Evolutionary conservation across 1,284 basidiomycete species (phyloP).

Genomic region (Binderoboletus segoi): DNA sequence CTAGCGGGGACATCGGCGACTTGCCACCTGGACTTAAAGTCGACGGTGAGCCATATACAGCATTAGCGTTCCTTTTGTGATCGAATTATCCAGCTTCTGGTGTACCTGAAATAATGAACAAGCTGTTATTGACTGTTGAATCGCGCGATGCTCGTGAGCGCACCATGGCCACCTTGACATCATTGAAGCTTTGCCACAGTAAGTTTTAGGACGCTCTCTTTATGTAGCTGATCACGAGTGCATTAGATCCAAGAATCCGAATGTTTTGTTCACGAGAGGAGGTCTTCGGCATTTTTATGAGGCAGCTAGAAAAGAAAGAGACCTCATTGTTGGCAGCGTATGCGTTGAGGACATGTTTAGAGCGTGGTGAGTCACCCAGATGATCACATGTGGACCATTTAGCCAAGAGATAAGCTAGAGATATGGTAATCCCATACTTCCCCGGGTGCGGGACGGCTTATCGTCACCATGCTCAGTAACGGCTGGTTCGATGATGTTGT

Average conservation of each 20-base stretch:
- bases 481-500: too few relatives aligned
- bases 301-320: constrained; percentile 7
- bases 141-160: constrained; percentile 16
- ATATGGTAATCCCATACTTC: neutral
- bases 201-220: too few relatives aligned
- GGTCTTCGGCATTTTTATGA: constrained; percentile 1
- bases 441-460: too few relatives aligned
- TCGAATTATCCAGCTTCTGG: constrained; percentile 4
- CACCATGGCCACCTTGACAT: constrained; percentile 25
- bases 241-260: too few relatives aligned
- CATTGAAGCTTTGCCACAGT: constrained; percentile 21
- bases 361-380: neutral
- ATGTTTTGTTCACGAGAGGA: too few relatives aligned
- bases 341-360: constrained; percentile 3
- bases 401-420: neutral
- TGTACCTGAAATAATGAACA: neutral
- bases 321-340: constrained; percentile 13
- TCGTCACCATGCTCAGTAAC: too few relatives aligned
- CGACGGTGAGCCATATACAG: too few relatives aligned
- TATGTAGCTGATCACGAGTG: too few relatives aligned
- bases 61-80: too few relatives aligned
- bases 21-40: too few relatives aligned
- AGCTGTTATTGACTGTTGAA: constrained; percentile 7
- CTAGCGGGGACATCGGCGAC: too few relatives aligned
- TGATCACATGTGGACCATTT: too few relatives aligned